Conservation (phyloP, 177 flowering plant genomes). For the Viscum album region DNA sequence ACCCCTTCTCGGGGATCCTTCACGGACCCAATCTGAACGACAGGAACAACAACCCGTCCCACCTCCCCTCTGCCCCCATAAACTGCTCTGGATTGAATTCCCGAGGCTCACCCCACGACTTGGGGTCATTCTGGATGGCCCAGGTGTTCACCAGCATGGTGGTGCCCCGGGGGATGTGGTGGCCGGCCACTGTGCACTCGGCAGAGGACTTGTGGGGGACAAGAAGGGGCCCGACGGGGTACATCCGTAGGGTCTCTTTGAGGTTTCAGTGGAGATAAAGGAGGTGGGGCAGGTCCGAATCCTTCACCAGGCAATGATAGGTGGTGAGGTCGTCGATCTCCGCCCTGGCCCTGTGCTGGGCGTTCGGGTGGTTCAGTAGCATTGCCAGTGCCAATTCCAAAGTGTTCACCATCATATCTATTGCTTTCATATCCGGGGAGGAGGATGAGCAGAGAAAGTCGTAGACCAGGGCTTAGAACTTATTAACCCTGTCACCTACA, state of each 20-base stretch:
- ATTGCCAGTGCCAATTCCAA: slow-evolving; percentile 84
- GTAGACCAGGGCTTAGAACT: too few species aligned
- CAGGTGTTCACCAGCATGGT: slow-evolving; percentile 90
- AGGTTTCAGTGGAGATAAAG: slow-evolving; percentile 36
- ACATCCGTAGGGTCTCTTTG: slow-evolving; percentile 57
- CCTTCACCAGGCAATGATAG: slow-evolving; percentile 32
- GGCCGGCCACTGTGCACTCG: slow-evolving; percentile 33
- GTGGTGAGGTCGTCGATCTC: slow-evolving; percentile 61
- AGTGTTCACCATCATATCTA: slow-evolving; percentile 63
- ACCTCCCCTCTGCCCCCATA: slow-evolving; percentile 18
- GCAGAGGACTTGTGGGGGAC: slow-evolving; percentile 67
- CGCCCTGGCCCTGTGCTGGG: slow-evolving; percentile 46
- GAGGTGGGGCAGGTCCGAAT: slow-evolving; percentile 37
- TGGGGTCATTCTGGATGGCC: slow-evolving; percentile 59
- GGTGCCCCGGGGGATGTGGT: slow-evolving; percentile 53
- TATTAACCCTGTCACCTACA: too few species aligned
- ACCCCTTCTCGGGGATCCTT: slow-evolving; percentile 59
- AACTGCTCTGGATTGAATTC: slow-evolving; percentile 56
- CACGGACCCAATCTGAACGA: slow-evolving; percentile 76
- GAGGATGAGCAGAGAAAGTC: too few species aligned
- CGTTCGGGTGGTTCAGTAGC: slow-evolving; percentile 50
- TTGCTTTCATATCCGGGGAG: too few species aligned
- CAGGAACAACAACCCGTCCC: slow-evolving; percentile 33
- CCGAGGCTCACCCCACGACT: slow-evolving; percentile 49
- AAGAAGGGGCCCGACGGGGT: slow-evolving; percentile 87